Evolutionary conservation across 495 filamentous ascomycete genomes (phyloP), one percentile per base, ranked within the genome.

Genomic region (Xylaria curta): DNA sequence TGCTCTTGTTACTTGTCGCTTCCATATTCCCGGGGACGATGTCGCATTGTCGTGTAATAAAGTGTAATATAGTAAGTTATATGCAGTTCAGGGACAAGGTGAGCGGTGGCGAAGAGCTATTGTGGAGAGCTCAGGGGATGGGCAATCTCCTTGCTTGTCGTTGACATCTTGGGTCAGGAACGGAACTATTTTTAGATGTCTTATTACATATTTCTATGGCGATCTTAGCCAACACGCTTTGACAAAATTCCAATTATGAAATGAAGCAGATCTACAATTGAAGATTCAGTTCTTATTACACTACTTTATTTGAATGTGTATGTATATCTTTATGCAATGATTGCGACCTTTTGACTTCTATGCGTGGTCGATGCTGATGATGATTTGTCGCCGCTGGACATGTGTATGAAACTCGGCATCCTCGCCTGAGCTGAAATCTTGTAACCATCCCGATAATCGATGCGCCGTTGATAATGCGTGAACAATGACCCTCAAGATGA

Each of bases 181-280:
- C 28, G 5, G 58, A 33, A 56, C 17, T 66, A 66, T 66, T 66
- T 66, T 51, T 66, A 66, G 63, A 53, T 17, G n/a, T 53, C 28
- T 9, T 21, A 33, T 58, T 58, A 36, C 33, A 36, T 0, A 51
- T 66, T 66, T 66, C 7, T 4, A 19, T 21, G 38, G 4, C 40
- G 40, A 49, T 65, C 42, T 44, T 63, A 1, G 17, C n/a, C 31
- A 44, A 8, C 28, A 21, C 5, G 28, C 4, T 15, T 31, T 6
- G 17, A 17, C 1, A 36, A 28, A 59, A 36, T 59, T 36, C n/a
- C 17, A 33, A 15, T 61, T 38, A 17, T 61, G 10, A 61, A 24
- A 61, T 28, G 54, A 36, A 19, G n/a, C n/a, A 51, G 38, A 42
- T 42, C 38, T 42, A 13, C 8, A 42, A 42, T 42, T n/a, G 26